Percentiles rank a stretch among this genome's conserved stretches.
Evolutionary conservation across 148 eudicot species (phyloP).

Genomic region (Salicornia ramosissima): DNA sequence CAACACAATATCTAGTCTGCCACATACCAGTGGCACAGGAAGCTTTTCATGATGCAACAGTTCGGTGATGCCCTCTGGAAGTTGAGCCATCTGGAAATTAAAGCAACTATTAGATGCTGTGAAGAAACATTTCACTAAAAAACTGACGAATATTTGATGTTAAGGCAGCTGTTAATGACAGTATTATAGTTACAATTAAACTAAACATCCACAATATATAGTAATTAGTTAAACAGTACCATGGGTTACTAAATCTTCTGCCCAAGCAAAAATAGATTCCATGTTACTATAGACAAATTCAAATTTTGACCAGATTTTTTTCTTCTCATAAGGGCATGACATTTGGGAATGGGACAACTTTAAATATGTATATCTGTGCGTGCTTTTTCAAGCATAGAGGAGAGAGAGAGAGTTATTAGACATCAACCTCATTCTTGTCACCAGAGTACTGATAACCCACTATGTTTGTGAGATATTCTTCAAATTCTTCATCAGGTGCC

Average conservation of each 20-base stretch:
- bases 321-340: too few species aligned
- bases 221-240: not conserved
- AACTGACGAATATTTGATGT: not conserved
- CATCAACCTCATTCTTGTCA: slow-evolving; percentile 70
- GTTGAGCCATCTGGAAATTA: slow-evolving; percentile 76
- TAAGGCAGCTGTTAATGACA: not conserved
- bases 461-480: slow-evolving; percentile 69
- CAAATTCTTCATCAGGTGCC: slow-evolving; percentile 99
- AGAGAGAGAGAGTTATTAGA: not conserved
- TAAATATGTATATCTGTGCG: not conserved
- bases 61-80: slow-evolving; percentile 90
- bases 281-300: not conserved
- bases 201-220: not conserved
- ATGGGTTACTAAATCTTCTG: not conserved
- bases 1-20: not conserved
- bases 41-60: slow-evolving; percentile 74
- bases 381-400: not conserved
- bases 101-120: slow-evolving; percentile 11
- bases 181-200: not conserved
- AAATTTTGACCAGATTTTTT: not conserved
- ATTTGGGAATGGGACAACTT: too few species aligned
- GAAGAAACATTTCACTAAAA: not conserved
- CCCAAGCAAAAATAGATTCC: not conserved
- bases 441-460: slow-evolving; percentile 68
- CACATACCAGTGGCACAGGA: slow-evolving; percentile 74